Percentiles rank a stretch among this genome's conserved stretches.
Conservation (phyloP, 2,329 filamentous ascomycete species). For the Epichloe gansuensis region DNA sequence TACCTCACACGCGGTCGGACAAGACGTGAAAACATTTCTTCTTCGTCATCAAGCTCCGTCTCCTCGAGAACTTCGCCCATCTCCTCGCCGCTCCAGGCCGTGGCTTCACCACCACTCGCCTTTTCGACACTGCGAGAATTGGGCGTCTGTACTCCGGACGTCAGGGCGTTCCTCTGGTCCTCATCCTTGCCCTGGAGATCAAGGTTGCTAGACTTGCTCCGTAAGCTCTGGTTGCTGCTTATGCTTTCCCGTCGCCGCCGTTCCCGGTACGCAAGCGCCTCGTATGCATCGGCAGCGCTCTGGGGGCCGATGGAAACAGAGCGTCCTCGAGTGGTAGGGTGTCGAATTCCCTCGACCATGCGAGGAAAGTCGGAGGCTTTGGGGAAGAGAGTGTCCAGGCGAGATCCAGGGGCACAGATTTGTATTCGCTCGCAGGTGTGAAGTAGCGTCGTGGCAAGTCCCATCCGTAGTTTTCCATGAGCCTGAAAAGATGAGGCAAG, state of each 20-base stretch:
- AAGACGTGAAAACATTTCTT: constrained; percentile 76
- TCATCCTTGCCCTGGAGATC: constrained; percentile 29
- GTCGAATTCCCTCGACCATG: constrained; percentile 69
- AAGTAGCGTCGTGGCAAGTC: constrained; percentile 84
- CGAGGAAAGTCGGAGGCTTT: constrained; percentile 77
- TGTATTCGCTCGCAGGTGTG: constrained; percentile 79
- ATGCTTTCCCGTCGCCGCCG: constrained; percentile 43
- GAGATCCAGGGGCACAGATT: constrained; percentile 60
- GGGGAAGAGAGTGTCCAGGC: constrained; percentile 76
- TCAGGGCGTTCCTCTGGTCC: constrained; percentile 26
- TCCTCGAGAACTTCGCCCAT: constrained; percentile 19
- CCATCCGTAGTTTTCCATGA: constrained; percentile 68
- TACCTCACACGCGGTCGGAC: constrained; percentile 84
- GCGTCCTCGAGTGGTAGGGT: constrained; percentile 57
- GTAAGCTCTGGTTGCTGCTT: constrained; percentile 36
- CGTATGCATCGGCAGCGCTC: constrained; percentile 91
- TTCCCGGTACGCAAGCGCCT: constrained; percentile 85
- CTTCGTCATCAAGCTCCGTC: constrained; percentile 51
- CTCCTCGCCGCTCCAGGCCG: constrained; percentile 7
- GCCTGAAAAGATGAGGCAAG: constrained; percentile 77
- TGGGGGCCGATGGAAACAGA: constrained; percentile 87
- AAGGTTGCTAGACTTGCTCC: constrained; percentile 30
- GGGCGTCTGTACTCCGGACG: constrained; percentile 33
- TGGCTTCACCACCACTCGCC: constrained; percentile 62
- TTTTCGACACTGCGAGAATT: constrained; percentile 53